A percentile compares a stretch with the other conserved stretches of the same genome.
phyloP scores from a whole-genome alignment of 2,329 filamentous ascomycete genomes.

The Dactylellina leptospora region DNA sequence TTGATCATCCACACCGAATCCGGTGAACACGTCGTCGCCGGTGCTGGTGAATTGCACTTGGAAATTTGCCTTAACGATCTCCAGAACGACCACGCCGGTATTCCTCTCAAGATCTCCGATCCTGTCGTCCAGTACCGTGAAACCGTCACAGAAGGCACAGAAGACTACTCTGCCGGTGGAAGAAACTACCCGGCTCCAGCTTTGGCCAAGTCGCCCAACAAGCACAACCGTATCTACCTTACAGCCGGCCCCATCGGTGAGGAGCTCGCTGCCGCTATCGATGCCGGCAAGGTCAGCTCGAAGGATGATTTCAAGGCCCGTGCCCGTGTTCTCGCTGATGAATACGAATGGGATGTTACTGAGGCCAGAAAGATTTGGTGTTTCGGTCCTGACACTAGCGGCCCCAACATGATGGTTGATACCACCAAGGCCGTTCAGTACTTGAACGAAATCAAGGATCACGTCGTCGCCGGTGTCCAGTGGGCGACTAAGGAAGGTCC shows the following conservation, averaged over 20 bases:
- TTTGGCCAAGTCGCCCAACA: slow-evolving; percentile 99
- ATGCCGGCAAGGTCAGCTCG: slow-evolving; percentile 87
- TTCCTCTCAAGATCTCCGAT: slow-evolving; percentile 96
- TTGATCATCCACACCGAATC: slow-evolving; percentile 87
- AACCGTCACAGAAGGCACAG: slow-evolving; percentile 83
- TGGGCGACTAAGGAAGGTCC: slow-evolving; percentile 99
- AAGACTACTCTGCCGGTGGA: slow-evolving; percentile 65
- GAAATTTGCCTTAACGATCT: slow-evolving; percentile 99
- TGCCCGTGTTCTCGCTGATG: slow-evolving; percentile 93
- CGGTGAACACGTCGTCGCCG: slow-evolving; percentile 98
- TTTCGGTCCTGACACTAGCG: slow-evolving; percentile 92
- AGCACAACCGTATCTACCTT: slow-evolving; percentile 99
- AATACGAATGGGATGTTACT: slow-evolving; percentile 98
- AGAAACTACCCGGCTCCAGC: slow-evolving; percentile 65
- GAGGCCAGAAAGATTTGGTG: slow-evolving; percentile 99
- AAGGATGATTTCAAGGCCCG: slow-evolving; percentile 99
- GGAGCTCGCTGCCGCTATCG: slow-evolving; percentile 90
- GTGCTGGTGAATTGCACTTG: slow-evolving; percentile 98
- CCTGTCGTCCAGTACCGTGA: slow-evolving; percentile 99
- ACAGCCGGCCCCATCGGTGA: slow-evolving; percentile 88
- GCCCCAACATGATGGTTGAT: slow-evolving; percentile 98
- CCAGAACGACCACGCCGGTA: slow-evolving; percentile 98
- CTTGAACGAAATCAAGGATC: slow-evolving; percentile 99
- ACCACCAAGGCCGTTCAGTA: slow-evolving; percentile 99
- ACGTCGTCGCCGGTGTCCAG: slow-evolving; percentile 99